Evolutionary conservation across 495 filamentous ascomycete genomes (phyloP).

Genomic region (Hypoxylon lenormandii): DNA sequence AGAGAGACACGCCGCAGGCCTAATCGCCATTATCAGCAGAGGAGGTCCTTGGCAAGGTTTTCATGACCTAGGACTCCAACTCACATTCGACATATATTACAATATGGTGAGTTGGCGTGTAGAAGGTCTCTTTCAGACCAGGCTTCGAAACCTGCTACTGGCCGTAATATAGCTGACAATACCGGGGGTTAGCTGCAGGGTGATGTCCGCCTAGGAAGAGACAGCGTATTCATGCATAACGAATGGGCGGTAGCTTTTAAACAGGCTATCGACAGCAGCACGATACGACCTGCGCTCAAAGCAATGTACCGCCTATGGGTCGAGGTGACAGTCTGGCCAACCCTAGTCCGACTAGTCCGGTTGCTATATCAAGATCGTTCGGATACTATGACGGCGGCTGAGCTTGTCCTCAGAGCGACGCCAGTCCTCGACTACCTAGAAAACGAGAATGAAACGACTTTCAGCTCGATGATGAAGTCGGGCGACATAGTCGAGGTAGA

Average conservation of each 20-base stretch:
- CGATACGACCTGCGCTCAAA: slow-evolving; percentile 30
- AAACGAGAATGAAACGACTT: slow-evolving; percentile 34
- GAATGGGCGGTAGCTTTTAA: slow-evolving; percentile 42
- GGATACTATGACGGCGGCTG: slow-evolving; percentile 37
- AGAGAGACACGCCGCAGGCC: slow-evolving; percentile 46
- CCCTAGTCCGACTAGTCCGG: slow-evolving; percentile 39
- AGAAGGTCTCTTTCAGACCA: neutral
- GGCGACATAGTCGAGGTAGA: slow-evolving; percentile 40
- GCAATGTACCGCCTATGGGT: slow-evolving; percentile 46
- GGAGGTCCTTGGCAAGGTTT: slow-evolving; percentile 43
- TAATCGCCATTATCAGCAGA: slow-evolving; percentile 44
- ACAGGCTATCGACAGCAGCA: slow-evolving; percentile 34
- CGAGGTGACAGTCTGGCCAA: slow-evolving; percentile 46
- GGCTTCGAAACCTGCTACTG: neutral
- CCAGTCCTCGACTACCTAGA: slow-evolving; percentile 36
- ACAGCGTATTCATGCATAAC: slow-evolving; percentile 42
- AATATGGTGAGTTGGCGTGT: slow-evolving; percentile 41
- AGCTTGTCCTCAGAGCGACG: slow-evolving; percentile 39
- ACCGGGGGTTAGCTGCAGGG: slow-evolving; percentile 42
- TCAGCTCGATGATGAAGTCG: slow-evolving; percentile 28
- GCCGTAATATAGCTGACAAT: slow-evolving; percentile 1
- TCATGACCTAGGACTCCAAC: slow-evolving; percentile 35
- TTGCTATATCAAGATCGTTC: slow-evolving; percentile 34
- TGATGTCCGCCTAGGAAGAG: slow-evolving; percentile 47
- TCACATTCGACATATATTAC: slow-evolving; percentile 47